These are phyloP conservation scores for Raddia guianensis DNA, from an alignment of 176 grass and related monocot genomes.

Conservation along the genomic window DNA sequence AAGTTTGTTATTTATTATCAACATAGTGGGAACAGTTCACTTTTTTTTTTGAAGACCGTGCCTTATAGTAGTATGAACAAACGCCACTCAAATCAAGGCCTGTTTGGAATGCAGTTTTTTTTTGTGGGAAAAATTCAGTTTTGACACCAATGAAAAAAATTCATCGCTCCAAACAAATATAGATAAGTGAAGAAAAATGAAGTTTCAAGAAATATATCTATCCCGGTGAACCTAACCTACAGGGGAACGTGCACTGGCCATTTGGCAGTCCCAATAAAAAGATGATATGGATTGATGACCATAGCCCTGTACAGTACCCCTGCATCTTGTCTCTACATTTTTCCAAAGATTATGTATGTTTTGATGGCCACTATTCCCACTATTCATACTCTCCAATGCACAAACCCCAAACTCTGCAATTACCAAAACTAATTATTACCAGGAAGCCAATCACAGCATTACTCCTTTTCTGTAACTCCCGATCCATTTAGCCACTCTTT, in stretches of 20 bases:
- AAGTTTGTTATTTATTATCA: no score
- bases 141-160: no score
- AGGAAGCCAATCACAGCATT: conserved; percentile 23
- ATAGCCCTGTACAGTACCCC: not conserved
- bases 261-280: not conserved
- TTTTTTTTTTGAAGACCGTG: no score
- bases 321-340: not conserved
- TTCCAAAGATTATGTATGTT: not conserved
- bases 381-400: conserved; percentile 32
- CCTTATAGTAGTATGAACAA: no score
- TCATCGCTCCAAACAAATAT: no score
- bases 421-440: conserved; percentile 51
- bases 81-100: no score
- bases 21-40: no score
- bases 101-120: no score
- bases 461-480: conserved; percentile 44
- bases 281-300: not conserved
- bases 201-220: not conserved
- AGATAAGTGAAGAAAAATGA: not conserved
- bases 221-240: conserved; percentile 1
- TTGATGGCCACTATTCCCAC: conserved; percentile 32
- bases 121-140: no score
- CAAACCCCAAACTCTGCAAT: conserved; percentile 36
- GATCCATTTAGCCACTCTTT: conserved; percentile 49
- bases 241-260: not conserved